Evolutionary conservation across 306 rosid species (phyloP), one percentile per base, ranked within the genome.

Genomic region (Phaseolus lunatus): DNA sequence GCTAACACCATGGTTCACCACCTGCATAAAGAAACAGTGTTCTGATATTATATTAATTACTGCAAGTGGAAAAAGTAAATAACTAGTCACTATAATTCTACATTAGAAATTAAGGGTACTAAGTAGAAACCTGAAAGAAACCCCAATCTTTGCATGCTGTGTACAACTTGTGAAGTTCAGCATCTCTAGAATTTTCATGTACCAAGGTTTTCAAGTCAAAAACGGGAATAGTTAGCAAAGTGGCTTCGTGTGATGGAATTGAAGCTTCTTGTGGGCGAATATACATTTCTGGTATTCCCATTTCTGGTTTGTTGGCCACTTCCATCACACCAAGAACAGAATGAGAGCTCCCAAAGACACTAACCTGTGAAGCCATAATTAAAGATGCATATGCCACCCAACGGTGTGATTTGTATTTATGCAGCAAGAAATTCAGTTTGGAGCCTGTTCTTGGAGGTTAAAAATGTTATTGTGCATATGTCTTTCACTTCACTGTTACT

Each of bases 81-180:
- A 39, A 9, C 13, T 19, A 3, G 37, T 37, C 8, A 18, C 9
- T n/a, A n/a, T n/a, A 62, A 16, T 24, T 29, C 13, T 59, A 59
- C 13, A 24, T 24, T 3, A 2, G 1, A 52, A 18, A 9, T 52
- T 52, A 52, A n/a, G 56, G 56, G 22, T 47, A 5, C 16, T 11
- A 13, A 44, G 48, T 44, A 24, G 10, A 63, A 67, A 93, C 98
- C 96, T 93, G 96, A 74, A 91, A 89, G 72, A 89, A 56, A 13
- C 98, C 98, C 98, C 98, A 91, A 7, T 87, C 87, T 79, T 84
- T 87, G 90, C 95, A 91, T 75, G 91, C 65, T 9, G 81, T 67
- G 81, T 78, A 86, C 61, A 93, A 63, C 50, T 87, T 83, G 5
- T 87, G 66, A 8, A 89, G 89, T 73, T 89, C 83, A 24, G 50